phyloP scores from a whole-genome alignment of 208 protist species.

The Acanthamoeba healyi region DNA sequence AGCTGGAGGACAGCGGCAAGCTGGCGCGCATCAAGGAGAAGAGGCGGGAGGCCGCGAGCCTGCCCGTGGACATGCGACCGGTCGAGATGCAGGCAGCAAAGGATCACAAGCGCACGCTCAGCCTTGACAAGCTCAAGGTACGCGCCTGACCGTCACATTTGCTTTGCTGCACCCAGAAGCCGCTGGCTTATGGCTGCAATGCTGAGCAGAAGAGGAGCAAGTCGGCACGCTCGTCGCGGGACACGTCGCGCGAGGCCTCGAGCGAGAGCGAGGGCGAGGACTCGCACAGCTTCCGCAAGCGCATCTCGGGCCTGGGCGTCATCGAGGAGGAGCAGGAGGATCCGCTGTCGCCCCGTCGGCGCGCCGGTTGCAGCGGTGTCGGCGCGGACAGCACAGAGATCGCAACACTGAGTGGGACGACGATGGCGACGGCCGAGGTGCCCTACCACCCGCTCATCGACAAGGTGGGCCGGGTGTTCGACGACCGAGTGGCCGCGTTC shows the following conservation, averaged over 20 bases:
- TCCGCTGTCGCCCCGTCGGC: background rate
- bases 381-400: background rate
- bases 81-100: background rate
- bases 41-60: background rate
- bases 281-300: background rate
- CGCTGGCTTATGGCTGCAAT: no score
- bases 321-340: conserved; percentile 9
- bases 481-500: background rate
- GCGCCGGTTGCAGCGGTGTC: background rate
- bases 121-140: conserved; percentile 11
- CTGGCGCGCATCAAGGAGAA: conserved; percentile 27
- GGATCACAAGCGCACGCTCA: background rate
- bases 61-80: background rate
- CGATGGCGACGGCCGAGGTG: background rate
- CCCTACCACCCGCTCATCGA: conserved; percentile 62
- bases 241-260: conserved; percentile 29
- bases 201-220: conserved; percentile 11
- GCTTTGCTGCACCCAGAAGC: no score
- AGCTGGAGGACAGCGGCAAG: conserved; percentile 52
- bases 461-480: conserved; percentile 54
- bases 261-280: conserved; percentile 47
- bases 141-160: background rate
- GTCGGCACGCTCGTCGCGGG: background rate
- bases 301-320: background rate
- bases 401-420: no score